Evolutionary conservation across 1,284 basidiomycete species (phyloP), one percentile per base, ranked within the genome.

Genomic region (Cryptococcus hybrid): DNA sequence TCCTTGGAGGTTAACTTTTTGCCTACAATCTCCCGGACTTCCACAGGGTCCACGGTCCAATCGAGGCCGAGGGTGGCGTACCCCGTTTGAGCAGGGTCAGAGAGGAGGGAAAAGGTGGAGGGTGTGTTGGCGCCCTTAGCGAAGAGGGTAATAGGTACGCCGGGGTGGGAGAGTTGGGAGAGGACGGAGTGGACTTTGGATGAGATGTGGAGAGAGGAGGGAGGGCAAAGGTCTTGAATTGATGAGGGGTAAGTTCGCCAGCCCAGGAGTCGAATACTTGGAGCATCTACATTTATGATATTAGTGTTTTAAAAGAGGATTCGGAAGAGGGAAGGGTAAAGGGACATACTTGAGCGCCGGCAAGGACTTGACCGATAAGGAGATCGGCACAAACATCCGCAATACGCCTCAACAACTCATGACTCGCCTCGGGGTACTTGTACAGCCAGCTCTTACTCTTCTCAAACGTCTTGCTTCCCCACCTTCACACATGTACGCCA

Each of bases 211-310:
- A 74, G 58, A 77, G 67, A 36, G 78, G 61, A 1, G 80, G 80
- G 34, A 78, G 74, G 15, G 79, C 77, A 60, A 80, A 97, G 54
- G 82, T 79, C 40, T 79, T 75, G 78, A 93, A 97, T 73, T 95
- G 89, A 70, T 90, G 80, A 4, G 88, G 89, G 5, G 90, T 87
- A 60, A 98, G 82, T 73, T 95, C 92, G 59, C 90, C 88, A 3
- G 90, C 93, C 85, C 89, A 92, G 3, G 93, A 95, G 77, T 98
- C 93, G 71, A 98, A 98, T 12, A 98, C 84, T 84, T 98, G 93
- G 5, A 96, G 82, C 54, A 95, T 81, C 91, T 96, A 70, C 30
- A 34, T 35, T 15, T 6, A 30, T 15, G 44, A 38, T n/a, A 18
- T 39, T n/a, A 43, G 43, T 9, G 36, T 40, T 36, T 46, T 46